Evolutionary conservation across 2,329 filamentous ascomycete species (phyloP), one percentile per base, ranked within the genome.

Genomic region (Remersonia thermophila): DNA sequence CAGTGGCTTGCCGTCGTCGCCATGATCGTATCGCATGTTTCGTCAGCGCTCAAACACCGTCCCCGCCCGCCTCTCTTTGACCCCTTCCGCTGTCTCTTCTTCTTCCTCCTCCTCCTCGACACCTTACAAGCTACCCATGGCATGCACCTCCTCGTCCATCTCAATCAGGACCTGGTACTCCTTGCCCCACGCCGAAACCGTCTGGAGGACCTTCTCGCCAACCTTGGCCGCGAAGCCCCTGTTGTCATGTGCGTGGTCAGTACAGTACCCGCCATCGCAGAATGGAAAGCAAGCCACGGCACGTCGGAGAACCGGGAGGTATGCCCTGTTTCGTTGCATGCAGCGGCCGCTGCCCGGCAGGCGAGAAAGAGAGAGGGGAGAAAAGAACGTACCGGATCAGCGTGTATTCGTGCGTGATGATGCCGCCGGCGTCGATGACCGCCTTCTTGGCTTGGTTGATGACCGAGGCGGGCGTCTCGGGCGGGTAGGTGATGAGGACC

Each of bases 161-260:
- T 94, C 86, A 44, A 95, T 74, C 20, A 67, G 56, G 1, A 77
- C 74, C 35, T 72, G 63, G 58, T 77, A 78, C 41, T 70, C 41
- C 41, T 62, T 55, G 40, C 76, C 75, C 60, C 73, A 66, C 2
- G 73, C 62, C 47, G 78, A 71, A 20, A 94, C 71, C 4, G 67
- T 67, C 40, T 83, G 68, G 38, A 93, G 66, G 14, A 77, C 70
- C 49, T 76, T 74, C 39, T 73, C 72, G 2, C 84, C 77, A 25
- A 80, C 78, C 44, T 80, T 75, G 35, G 80, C 81, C 23, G 83
- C 74, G 55, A 93, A 91, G 32, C 80, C 84, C 62, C 83, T 91
- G 42, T 30, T 25, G 20, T 30, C 12, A 27, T 53, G 46, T 62
- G 51, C 36, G 48, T 9, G 6, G 32, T 6, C n/a, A n/a, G n/a